phyloP scores from a whole-genome alignment of 352 stramenopile species.

The Halophytophthora batemanensis region DNA sequence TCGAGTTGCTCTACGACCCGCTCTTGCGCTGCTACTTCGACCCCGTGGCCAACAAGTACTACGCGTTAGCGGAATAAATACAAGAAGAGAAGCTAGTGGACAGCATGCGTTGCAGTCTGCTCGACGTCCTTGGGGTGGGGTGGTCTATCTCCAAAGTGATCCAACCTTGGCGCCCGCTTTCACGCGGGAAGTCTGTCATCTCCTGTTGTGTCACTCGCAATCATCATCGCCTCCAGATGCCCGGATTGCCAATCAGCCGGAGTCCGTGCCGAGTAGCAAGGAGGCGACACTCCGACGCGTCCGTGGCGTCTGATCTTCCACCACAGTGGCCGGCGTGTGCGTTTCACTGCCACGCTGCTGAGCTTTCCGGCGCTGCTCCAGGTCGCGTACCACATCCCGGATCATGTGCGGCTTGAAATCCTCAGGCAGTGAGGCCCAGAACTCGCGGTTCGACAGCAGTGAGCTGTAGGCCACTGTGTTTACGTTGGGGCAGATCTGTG shows the following conservation, averaged over 20 bases:
- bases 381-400: constrained; percentile 66
- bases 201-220: too few species aligned
- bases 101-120: too few species aligned
- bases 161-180: background rate
- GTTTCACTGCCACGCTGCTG: constrained; percentile 13
- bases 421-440: constrained; percentile 73
- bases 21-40: constrained; percentile 85
- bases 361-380: constrained; percentile 33
- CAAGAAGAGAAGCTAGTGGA: background rate
- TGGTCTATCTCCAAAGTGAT: background rate
- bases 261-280: constrained; percentile 47
- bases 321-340: constrained; percentile 25
- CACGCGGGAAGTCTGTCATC: too few species aligned
- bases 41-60: constrained; percentile 82
- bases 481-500: constrained; percentile 73
- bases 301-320: constrained; percentile 33
- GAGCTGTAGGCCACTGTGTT: constrained; percentile 65
- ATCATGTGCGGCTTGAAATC: constrained; percentile 87
- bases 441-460: constrained; percentile 77
- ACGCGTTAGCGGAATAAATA: constrained; percentile 65
- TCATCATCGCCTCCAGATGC: too few species aligned
- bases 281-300: constrained; percentile 37
- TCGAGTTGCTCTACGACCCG: constrained; percentile 85
- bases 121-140: background rate
- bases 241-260: constrained; percentile 19